Conservation (phyloP, 1,284 basidiomycete species). For the Sanghuangporus baumii region DNA sequence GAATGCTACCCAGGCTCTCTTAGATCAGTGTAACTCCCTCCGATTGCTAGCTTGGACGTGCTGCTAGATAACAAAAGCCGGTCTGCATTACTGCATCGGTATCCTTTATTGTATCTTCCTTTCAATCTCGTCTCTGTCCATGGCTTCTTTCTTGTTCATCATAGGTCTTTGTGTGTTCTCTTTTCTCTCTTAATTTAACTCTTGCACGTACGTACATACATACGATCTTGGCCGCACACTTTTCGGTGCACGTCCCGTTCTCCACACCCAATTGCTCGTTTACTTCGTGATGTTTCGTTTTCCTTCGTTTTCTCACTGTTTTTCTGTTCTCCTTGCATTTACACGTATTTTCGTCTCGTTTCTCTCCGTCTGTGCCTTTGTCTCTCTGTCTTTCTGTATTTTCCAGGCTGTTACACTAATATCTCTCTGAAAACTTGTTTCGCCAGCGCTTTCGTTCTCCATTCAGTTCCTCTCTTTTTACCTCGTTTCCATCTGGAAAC, state of each 20-base stretch:
- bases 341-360: neutral
- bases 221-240: constrained; percentile 8
- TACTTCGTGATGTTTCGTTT: neutral
- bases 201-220: neutral
- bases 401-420: constrained; percentile 1
- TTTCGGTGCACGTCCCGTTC: neutral
- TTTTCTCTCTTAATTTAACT: neutral
- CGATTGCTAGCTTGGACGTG: neutral
- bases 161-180: neutral
- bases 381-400: neutral
- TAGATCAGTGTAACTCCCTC: neutral
- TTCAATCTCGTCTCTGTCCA: neutral
- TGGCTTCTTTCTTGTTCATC: neutral
- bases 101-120: neutral
- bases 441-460: neutral
- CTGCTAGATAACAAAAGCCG: neutral
- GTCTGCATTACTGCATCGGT: neutral
- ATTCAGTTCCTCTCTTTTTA: neutral
- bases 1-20: neutral
- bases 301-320: neutral
- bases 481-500: too few relatives aligned
- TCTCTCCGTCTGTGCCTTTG: neutral
- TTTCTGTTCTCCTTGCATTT: neutral
- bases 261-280: neutral
- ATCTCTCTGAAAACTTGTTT: neutral